A percentile compares a stretch with the other conserved stretches of the same genome.
phyloP scores from a whole-genome alignment of 805 yeast species.

The Teunomyces pallodes region DNA sequence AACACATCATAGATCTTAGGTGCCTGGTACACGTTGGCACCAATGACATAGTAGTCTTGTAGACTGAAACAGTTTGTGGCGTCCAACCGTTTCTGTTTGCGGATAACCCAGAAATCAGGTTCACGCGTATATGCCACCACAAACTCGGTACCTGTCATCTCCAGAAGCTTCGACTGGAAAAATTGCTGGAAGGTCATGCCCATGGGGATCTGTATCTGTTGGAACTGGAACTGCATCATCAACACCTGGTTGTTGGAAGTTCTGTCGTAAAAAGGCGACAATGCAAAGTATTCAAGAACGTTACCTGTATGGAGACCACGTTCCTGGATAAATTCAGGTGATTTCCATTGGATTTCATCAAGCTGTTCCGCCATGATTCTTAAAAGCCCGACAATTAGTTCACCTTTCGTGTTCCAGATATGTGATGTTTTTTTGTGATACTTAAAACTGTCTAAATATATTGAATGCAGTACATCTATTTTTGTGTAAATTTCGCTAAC shows the following conservation, averaged over 20 bases:
- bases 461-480: not conserved
- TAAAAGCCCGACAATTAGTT: no score
- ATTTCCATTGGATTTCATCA: slow-evolving; percentile 94
- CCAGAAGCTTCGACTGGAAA: slow-evolving; percentile 57
- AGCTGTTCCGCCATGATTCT: slow-evolving; percentile 37
- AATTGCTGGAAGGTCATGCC: slow-evolving; percentile 32
- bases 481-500: not conserved
- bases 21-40: slow-evolving; percentile 90
- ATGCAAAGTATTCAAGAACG: slow-evolving; percentile 88
- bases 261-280: slow-evolving; percentile 93
- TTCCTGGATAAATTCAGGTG: slow-evolving; percentile 95
- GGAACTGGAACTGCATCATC: slow-evolving; percentile 92
- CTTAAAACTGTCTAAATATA: no score
- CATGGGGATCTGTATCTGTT: slow-evolving; percentile 36
- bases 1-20: slow-evolving; percentile 74
- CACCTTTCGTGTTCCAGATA: no score
- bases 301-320: slow-evolving; percentile 85
- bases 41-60: slow-evolving; percentile 83
- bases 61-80: slow-evolving; percentile 52
- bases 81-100: slow-evolving; percentile 69
- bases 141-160: slow-evolving; percentile 86
- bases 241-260: slow-evolving; percentile 92
- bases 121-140: slow-evolving; percentile 72
- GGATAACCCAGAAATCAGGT: slow-evolving; percentile 89
- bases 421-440: no score